Base-by-base conservation (phyloP, 2,329 filamentous ascomycete species). In the Pyrenophora graminea region DNA sequence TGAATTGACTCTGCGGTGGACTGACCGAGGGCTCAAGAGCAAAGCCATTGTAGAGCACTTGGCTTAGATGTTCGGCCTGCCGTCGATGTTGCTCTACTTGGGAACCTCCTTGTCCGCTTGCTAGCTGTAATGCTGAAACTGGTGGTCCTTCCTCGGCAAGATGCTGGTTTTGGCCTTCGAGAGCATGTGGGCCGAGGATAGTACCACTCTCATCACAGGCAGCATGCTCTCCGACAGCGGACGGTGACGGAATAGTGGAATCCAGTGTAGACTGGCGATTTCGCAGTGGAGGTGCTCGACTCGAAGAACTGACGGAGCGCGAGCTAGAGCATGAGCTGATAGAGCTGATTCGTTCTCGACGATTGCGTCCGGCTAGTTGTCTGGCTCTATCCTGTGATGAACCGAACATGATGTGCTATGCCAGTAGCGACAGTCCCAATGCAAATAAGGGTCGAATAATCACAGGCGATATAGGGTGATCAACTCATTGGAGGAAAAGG, bases 381-480 rank as follows among this genome's bases (percentile, higher is more conserved):
- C 66, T 64, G 31, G 70, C 70, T 41, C 69, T 63, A 37, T 72
- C 69, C 39, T 72, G 64, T 8, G 64, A 67, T 12, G 67, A 59
- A 6, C 70, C 70, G 19, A 72, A 72, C 68, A 70, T 72, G 43
- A 21, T 30, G 37, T 34, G 34, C 39, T 48, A 46, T 46, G 23
- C 23, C 23, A 25, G 23, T 7, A 25, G 4, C 23, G 23, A 25
- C 8, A 25, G 23, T 25, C 2, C 8, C 23, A 6, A 25, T 25
- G 27, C 27, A 30, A 10, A 10, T 4, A 1, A 30, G 27, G 12
- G 8, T 30, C 27, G 10, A 30, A 30, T 30, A 13, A 3, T 30
- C 27, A 9, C 27, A 30, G 3, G 27, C 27, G 10, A 30, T 39
- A 48, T 53, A 56, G 43, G 31, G 30, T 38, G 36, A 33, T 42